Evolutionary conservation across 106 monocot species (phyloP).

Genomic region (Triglochin maritima): DNA sequence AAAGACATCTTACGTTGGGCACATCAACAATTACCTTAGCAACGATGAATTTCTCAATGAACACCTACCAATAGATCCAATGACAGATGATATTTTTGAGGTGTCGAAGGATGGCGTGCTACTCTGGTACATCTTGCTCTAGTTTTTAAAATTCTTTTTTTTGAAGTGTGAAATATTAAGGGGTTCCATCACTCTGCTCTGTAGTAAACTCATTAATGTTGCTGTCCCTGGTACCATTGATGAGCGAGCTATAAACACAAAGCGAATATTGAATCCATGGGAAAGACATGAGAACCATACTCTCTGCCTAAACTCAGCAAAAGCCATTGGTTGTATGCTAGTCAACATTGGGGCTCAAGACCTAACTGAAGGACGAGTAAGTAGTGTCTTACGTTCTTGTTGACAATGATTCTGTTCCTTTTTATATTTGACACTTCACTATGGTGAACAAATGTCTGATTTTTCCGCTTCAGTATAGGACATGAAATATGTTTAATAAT

Average conservation of each 20-base stretch:
- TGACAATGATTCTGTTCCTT: background rate
- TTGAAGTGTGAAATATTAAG: background rate
- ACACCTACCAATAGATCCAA: conserved; percentile 59
- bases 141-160: background rate
- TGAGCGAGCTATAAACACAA: conserved; percentile 87
- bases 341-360: conserved; percentile 28
- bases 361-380: conserved; percentile 22
- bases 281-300: conserved; percentile 30
- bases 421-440: background rate
- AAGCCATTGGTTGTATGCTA: conserved; percentile 22
- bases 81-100: conserved; percentile 52
- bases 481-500: too few relatives aligned
- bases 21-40: conserved; percentile 70
- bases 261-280: conserved; percentile 57
- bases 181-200: background rate
- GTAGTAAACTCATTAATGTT: conserved; percentile 88
- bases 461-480: too few relatives aligned
- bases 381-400: background rate
- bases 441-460: background rate
- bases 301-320: conserved; percentile 28
- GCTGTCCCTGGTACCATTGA: conserved; percentile 94
- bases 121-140: conserved; percentile 39
- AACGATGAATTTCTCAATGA: conserved; percentile 64
- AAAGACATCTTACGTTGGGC: conserved; percentile 72
- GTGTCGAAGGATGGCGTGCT: conserved; percentile 81